phyloP scores from a whole-genome alignment of 2,329 filamentous ascomycete species.

The Cercospora canescens region DNA sequence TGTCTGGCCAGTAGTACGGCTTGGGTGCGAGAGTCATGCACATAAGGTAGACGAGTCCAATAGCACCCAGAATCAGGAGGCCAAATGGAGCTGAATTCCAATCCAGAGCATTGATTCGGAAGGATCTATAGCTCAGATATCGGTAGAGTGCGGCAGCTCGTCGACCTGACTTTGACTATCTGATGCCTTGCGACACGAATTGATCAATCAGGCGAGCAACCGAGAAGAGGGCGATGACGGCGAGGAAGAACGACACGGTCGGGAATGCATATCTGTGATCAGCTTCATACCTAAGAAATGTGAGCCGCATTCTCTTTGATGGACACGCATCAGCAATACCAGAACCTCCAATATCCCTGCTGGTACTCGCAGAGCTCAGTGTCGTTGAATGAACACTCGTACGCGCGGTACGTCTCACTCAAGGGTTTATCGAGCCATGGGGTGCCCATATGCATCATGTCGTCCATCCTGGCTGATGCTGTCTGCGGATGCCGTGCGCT shows the following conservation, averaged over 20 bases:
- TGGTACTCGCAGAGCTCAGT: slow-evolving; percentile 50
- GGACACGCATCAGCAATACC: slow-evolving; percentile 34
- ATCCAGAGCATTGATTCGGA: slow-evolving; percentile 35
- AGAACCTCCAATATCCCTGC: slow-evolving; percentile 48
- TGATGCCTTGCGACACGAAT: slow-evolving; percentile 20
- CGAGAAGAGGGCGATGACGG: slow-evolving; percentile 49
- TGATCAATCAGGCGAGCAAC: slow-evolving; percentile 40
- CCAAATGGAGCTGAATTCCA: slow-evolving; percentile 50
- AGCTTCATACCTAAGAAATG: slow-evolving; percentile 49
- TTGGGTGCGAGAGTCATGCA: slow-evolving; percentile 41
- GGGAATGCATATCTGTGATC: slow-evolving; percentile 55
- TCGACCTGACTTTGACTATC: slow-evolving; percentile 17
- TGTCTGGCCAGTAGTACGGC: slow-evolving; percentile 49
- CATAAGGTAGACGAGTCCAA: slow-evolving; percentile 50
- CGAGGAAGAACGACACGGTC: slow-evolving; percentile 55
- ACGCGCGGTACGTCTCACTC: slow-evolving; percentile 38
- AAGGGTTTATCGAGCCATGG: slow-evolving; percentile 45
- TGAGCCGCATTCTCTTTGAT: neutral
- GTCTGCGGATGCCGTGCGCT: neutral
- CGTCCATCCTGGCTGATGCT: slow-evolving; percentile 7
- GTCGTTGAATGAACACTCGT: slow-evolving; percentile 34
- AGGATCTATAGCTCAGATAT: slow-evolving; percentile 45
- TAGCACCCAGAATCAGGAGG: slow-evolving; percentile 41
- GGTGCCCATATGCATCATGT: slow-evolving; percentile 21
- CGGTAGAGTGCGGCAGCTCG: slow-evolving; percentile 39